A percentile compares a stretch with the other conserved stretches of the same genome.
Evolutionary conservation across 2,329 filamentous ascomycete species (phyloP).

Genomic region (Arthrobotrys iridis): DNA sequence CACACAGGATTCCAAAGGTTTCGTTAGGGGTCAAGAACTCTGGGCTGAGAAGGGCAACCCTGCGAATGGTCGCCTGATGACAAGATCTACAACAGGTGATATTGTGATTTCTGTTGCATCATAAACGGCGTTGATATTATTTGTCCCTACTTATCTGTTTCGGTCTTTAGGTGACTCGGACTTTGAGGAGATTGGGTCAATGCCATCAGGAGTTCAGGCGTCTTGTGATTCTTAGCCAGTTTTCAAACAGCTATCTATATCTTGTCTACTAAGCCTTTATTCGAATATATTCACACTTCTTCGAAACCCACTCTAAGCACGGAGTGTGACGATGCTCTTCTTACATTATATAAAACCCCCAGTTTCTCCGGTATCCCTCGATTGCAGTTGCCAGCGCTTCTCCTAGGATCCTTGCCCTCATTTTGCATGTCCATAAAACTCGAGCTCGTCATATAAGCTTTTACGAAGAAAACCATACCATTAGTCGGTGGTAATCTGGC

Average conservation of each 20-base stretch:
- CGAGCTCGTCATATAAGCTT: slow-evolving; percentile 67
- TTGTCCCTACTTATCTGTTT: neutral
- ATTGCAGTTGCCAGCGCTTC: slow-evolving; percentile 66
- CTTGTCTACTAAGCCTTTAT: too few relatives aligned
- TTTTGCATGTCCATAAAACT: slow-evolving; percentile 64
- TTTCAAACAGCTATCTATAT: neutral
- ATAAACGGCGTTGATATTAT: neutral
- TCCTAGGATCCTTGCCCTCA: slow-evolving; percentile 66
- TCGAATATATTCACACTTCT: too few relatives aligned
- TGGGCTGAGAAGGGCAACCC: slow-evolving; percentile 48
- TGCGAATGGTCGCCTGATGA: slow-evolving; percentile 33
- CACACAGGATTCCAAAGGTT: slow-evolving; percentile 31
- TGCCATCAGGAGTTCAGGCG: neutral
- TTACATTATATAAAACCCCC: slow-evolving; percentile 69
- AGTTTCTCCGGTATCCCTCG: slow-evolving; percentile 68
- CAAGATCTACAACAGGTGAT: slow-evolving; percentile 26
- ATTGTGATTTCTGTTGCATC: slow-evolving; percentile 17
- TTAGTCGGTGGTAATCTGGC: slow-evolving; percentile 65
- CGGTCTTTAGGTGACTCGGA: neutral
- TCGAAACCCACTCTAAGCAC: slow-evolving; percentile 55
- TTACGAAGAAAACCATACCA: slow-evolving; percentile 68
- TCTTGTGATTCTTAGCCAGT: neutral
- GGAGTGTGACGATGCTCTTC: slow-evolving; percentile 64
- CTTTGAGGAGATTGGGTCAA: too few relatives aligned
- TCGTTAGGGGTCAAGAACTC: slow-evolving; percentile 35